phyloP scores from a whole-genome alignment of 2,329 filamentous ascomycete species.

The Emergomyces africanus region DNA sequence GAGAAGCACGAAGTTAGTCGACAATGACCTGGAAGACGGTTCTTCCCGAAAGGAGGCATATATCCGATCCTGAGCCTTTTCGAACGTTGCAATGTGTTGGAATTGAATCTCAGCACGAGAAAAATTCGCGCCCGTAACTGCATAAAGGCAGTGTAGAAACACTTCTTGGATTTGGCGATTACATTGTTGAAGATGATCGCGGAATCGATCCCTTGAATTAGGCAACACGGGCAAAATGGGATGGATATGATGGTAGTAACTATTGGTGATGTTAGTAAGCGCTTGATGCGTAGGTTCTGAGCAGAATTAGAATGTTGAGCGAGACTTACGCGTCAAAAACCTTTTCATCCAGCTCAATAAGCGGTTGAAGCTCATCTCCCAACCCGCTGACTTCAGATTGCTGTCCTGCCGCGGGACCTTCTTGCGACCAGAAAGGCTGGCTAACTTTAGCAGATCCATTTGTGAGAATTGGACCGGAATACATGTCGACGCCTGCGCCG shows the following conservation, averaged over 20 bases:
- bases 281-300: not conserved
- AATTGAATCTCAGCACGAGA: conserved; percentile 22
- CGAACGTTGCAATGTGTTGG: conserved; percentile 21
- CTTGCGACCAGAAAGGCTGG: conserved; percentile 27
- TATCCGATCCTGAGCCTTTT: conserved; percentile 29
- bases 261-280: conserved; percentile 9
- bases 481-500: conserved; percentile 7
- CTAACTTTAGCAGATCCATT: conserved; percentile 26
- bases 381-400: conserved; percentile 21
- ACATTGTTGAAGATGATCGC: conserved; percentile 27
- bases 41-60: conserved; percentile 27
- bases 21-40: conserved; percentile 19
- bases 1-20: conserved; percentile 29
- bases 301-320: not conserved
- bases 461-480: conserved; percentile 21
- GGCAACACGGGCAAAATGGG: conserved; percentile 29
- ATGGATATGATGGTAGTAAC: conserved; percentile 31
- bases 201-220: conserved; percentile 25
- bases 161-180: conserved; percentile 29
- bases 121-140: conserved; percentile 26
- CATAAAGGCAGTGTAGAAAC: conserved; percentile 28
- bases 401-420: conserved; percentile 7
- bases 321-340: conserved; percentile 27
- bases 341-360: conserved; percentile 26
- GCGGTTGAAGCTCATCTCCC: conserved; percentile 23